These are phyloP conservation scores for Flammula alnicola DNA, from an alignment of 1,284 basidiomycete genomes.

Conservation along the genomic window DNA sequence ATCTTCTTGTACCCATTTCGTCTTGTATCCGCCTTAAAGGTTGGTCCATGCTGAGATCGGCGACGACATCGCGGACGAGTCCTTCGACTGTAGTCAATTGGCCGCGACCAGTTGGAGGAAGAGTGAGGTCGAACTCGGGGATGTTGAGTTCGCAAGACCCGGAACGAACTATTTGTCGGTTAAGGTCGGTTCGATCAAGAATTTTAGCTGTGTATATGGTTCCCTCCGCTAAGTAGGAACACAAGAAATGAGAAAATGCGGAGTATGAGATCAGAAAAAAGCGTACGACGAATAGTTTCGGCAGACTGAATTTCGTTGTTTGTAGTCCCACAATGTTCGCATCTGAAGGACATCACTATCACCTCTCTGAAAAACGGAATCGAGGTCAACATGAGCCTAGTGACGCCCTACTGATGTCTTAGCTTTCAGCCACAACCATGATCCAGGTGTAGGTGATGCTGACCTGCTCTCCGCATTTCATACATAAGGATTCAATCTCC, in stretches of 20 bases:
- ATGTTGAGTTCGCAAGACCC: conserved; percentile 82
- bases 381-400: conserved; percentile 89
- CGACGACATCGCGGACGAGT: conserved; percentile 82
- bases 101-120: conserved; percentile 85
- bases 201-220: conserved; percentile 83
- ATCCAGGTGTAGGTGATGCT: conserved; percentile 29
- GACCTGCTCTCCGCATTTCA: conserved; percentile 91
- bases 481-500: conserved; percentile 92
- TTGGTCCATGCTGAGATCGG: conserved; percentile 87
- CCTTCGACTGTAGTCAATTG: conserved; percentile 98
- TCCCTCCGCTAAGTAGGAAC: conserved; percentile 58
- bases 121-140: conserved; percentile 90
- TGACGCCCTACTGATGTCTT: conserved; percentile 73
- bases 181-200: conserved; percentile 77
- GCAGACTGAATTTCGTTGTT: conserved; percentile 98
- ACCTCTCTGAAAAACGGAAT: conserved; percentile 98
- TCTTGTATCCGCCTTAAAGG: conserved; percentile 87
- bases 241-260: background rate
- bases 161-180: conserved; percentile 95
- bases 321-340: conserved; percentile 87
- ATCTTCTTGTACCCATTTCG: conserved; percentile 82
- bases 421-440: conserved; percentile 15
- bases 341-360: conserved; percentile 95
- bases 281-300: conserved; percentile 82
- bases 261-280: background rate